Conservation (phyloP, 306 rosid genomes). For the Rosa persica region DNA sequence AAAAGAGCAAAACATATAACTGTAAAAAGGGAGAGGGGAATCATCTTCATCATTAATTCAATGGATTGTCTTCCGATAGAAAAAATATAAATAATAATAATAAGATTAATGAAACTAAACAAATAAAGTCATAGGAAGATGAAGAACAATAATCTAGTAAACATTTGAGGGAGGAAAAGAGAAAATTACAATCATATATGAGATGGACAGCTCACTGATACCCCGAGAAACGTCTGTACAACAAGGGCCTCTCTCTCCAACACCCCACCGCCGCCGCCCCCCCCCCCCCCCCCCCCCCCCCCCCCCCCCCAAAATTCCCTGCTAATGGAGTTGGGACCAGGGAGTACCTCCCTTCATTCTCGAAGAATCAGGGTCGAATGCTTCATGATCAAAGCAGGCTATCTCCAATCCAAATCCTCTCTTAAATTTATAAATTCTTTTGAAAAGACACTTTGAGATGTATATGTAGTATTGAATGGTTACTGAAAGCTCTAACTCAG, state of each 20-base stretch:
- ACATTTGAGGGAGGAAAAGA: conserved; percentile 12
- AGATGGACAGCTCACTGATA: conserved; percentile 22
- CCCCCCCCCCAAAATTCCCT: conserved; percentile 25
- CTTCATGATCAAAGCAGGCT: conserved; percentile 35
- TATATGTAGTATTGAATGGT: conserved; percentile 32
- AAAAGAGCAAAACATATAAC: conserved; percentile 14
- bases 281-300: conserved; percentile 10
- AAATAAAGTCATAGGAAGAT: conserved; percentile 24
- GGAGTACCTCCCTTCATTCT: conserved; percentile 26
- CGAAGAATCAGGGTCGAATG: conserved; percentile 23
- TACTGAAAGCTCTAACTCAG: conserved; percentile 30
- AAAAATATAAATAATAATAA: not conserved
- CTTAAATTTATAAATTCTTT: conserved; percentile 30
- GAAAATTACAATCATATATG: conserved; percentile 36
- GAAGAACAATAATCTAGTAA: conserved; percentile 30
- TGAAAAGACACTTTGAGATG: conserved; percentile 40
- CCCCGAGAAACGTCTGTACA: conserved; percentile 50
- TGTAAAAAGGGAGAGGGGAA: not conserved
- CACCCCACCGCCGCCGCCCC: too few species aligned
- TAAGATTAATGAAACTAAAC: conserved; percentile 22
- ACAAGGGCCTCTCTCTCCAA: conserved; percentile 23
- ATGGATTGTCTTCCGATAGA: not conserved
- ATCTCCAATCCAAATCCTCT: conserved; percentile 39
- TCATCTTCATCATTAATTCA: conserved; percentile 17
- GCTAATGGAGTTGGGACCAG: conserved; percentile 15